Percentiles rank a stretch among this genome's conserved stretches.
Conservation (phyloP, 805 yeast species). For the Nakazawaea ishiwadae region DNA sequence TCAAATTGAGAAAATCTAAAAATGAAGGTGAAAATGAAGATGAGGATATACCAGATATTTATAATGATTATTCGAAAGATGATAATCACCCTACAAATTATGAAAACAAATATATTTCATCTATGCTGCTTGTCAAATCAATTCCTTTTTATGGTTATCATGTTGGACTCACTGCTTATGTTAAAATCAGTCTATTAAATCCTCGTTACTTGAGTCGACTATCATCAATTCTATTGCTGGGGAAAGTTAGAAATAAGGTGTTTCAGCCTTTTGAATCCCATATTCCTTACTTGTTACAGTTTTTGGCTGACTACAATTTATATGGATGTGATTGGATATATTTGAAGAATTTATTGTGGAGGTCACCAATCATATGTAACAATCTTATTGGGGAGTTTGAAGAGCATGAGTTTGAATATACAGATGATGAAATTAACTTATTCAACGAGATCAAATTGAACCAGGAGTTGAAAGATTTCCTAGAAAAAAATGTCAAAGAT, state of each 20-base stretch:
- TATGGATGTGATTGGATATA: slow-evolving; percentile 81
- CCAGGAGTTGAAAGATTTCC: slow-evolving; percentile 27
- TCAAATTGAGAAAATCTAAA: slow-evolving; percentile 13
- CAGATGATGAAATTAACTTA: slow-evolving; percentile 16
- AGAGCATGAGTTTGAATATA: slow-evolving; percentile 15
- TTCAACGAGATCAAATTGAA: slow-evolving; percentile 24
- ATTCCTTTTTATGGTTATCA: slow-evolving; percentile 83
- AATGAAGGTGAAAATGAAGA: slow-evolving; percentile 11
- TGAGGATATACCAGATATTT: slow-evolving; percentile 15
- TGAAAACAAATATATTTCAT: slow-evolving; percentile 43
- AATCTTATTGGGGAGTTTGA: slow-evolving; percentile 11
- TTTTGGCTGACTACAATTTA: slow-evolving; percentile 75
- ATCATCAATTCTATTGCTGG: slow-evolving; percentile 39
- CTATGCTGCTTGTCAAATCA: slow-evolving; percentile 63
- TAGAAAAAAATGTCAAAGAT: slow-evolving; percentile 19
- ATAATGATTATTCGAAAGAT: slow-evolving; percentile 14
- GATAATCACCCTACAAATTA: slow-evolving; percentile 9
- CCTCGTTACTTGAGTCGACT: slow-evolving; percentile 57
- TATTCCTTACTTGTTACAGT: slow-evolving; percentile 71
- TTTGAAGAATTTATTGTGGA: slow-evolving; percentile 40
- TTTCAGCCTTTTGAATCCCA: slow-evolving; percentile 73
- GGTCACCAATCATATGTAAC: slow-evolving; percentile 45
- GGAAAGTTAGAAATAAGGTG: slow-evolving; percentile 27
- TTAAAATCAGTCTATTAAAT: slow-evolving; percentile 64
- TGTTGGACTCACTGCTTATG: slow-evolving; percentile 55